Evolutionary conservation across 2,329 filamentous ascomycete species (phyloP).

Genomic region (Apiospora phragmitis): DNA sequence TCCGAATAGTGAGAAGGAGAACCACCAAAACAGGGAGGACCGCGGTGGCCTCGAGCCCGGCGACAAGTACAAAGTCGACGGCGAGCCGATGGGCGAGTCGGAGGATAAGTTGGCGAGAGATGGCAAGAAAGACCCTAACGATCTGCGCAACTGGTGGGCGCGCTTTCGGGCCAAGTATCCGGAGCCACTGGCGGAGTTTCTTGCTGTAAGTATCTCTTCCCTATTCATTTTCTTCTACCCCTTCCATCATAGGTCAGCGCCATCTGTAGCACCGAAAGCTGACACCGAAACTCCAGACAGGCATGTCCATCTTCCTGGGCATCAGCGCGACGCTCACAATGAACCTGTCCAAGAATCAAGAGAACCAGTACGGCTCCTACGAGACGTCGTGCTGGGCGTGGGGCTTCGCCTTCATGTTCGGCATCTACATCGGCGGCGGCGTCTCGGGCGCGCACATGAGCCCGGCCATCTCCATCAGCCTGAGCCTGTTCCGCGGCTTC

Average conservation of each 20-base stretch:
- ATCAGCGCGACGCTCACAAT: constrained; percentile 28
- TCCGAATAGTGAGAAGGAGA: constrained; percentile 13
- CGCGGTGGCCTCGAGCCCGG: constrained; percentile 5
- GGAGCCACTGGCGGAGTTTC: constrained; percentile 30
- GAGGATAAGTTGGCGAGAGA: constrained; percentile 23
- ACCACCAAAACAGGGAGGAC: constrained; percentile 16
- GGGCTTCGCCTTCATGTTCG: constrained; percentile 33
- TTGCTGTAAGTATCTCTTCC: constrained; percentile 20
- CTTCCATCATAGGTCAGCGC: too few relatives aligned
- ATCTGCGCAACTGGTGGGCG: constrained; percentile 30
- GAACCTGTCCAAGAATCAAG: constrained; percentile 26
- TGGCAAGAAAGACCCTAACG: constrained; percentile 21
- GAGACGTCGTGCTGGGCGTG: constrained; percentile 30
- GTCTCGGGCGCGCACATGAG: constrained; percentile 34
- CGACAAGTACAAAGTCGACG: constrained; percentile 25
- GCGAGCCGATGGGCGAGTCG: constrained; percentile 24
- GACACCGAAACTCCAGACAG: constrained; percentile 18
- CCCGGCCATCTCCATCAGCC: constrained; percentile 37
- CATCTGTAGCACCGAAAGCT: not conserved
- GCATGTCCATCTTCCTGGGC: constrained; percentile 27
- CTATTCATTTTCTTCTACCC: not conserved
- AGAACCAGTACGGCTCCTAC: constrained; percentile 25
- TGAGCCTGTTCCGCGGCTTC: constrained; percentile 38
- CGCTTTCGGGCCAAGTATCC: constrained; percentile 29
- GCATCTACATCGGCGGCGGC: constrained; percentile 32